Base-by-base conservation (phyloP, 2,329 filamentous ascomycete genomes). In the Pseudocercospora fuligena region DNA sequence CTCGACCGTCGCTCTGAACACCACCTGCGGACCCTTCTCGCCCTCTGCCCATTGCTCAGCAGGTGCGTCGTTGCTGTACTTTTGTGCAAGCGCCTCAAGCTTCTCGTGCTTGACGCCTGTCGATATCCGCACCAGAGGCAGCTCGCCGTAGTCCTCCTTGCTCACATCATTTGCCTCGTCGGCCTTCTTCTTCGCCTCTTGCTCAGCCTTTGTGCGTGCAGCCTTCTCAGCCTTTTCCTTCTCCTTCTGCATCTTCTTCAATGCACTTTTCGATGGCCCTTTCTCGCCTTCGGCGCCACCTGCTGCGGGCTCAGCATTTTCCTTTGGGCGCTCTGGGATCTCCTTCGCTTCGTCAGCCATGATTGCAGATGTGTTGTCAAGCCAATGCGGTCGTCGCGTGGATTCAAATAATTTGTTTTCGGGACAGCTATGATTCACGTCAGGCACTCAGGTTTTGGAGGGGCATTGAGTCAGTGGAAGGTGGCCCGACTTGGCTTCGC, bases 201-300 rank as follows among this genome's bases (percentile, higher is more conserved):
- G 89, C 73, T 92, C 91, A n/a, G 89, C 90, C 60, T 63, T 88
- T 85, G 80, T 89, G 82, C 78, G 87, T 78, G 75, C 85, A 53
- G 91, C 91, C 81, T 96, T 80, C 67, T 96, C 77, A 89, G 77
- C 77, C 74, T 96, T 94, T 79, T 94, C 94, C 82, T 93, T 93
- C 29, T 94, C 92, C 82, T 96, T 96, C 74, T 91, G 90, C 54
- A 91, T 89, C 84, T 96, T 97, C 84, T 96, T 96, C 70, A 90
- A 82, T 16, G 89, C 92, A 80, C 90, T 94, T 83, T 96, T 94
- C 68, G 90, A 92, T 49, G 86, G 84, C 14, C 82, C 82, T 61
- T 82, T 83, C 40, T 76, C 75, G 27, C 64, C 73, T 56, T 61
- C 75, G 27, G 70, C 66, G 27, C 43, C 47, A 21, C 29, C 66